Percentiles rank a stretch among this genome's conserved stretches.
Conservation (phyloP, 306 rosid species). For the Vigna angularis region DNA sequence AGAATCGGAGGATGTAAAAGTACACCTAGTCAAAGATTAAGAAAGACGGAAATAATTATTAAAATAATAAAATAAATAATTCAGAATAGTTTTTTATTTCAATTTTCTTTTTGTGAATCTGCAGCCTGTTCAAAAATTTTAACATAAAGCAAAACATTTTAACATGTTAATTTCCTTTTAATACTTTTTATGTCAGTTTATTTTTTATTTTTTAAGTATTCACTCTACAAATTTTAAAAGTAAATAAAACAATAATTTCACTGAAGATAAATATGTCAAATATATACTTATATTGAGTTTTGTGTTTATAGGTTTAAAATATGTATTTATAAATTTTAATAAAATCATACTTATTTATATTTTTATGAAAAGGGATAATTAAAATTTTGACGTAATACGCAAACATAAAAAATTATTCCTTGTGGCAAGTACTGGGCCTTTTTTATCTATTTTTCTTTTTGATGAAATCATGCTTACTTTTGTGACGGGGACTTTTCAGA, state of each 20-base stretch:
- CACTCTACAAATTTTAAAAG: neutral
- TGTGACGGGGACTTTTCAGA: neutral
- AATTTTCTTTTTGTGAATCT: neutral
- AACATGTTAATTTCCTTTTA: neutral
- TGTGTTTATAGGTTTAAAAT: neutral
- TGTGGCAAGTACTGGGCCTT: neutral
- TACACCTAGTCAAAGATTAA: constrained; percentile 69
- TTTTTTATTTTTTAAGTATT: neutral
- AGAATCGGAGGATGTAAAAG: constrained; percentile 59
- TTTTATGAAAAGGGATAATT: neutral
- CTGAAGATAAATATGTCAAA: neutral
- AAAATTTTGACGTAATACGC: neutral
- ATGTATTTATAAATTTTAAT: neutral
- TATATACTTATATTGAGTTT: neutral
- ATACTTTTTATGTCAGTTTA: neutral
- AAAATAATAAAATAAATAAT: constrained; percentile 9
- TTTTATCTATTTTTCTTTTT: neutral
- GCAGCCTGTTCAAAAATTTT: neutral
- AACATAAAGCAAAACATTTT: neutral
- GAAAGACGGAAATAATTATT: constrained; percentile 28
- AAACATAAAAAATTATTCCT: neutral
- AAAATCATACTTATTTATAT: neutral
- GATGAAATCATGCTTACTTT: constrained; percentile 1
- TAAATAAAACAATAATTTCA: neutral
- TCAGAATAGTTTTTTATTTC: neutral